A percentile compares a stretch with the other conserved stretches of the same genome.
These are phyloP conservation scores for Sporothrix mexicana DNA, from an alignment of 2,329 filamentous ascomycete genomes.

Conservation along the genomic window DNA sequence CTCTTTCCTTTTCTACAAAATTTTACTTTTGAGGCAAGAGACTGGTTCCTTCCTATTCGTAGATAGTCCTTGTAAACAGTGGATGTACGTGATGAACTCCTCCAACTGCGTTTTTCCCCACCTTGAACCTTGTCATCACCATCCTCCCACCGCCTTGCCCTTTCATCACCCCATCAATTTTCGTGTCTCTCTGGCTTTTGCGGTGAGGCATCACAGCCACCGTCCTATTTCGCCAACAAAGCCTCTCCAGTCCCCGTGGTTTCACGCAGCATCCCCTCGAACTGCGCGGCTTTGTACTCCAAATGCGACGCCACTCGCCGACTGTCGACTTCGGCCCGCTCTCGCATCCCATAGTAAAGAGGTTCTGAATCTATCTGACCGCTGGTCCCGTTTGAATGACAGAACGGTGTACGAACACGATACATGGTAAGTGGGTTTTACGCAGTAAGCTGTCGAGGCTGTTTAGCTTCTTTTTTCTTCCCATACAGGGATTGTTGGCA, in stretches of 20 bases:
- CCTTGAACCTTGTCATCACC: not conserved
- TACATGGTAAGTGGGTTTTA: not conserved
- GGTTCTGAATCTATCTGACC: not conserved
- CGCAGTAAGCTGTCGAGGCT: not conserved
- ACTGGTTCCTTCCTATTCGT: not conserved
- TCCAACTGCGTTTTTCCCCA: not conserved
- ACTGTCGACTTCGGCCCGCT: slow-evolving; percentile 27
- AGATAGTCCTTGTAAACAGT: slow-evolving; percentile 7
- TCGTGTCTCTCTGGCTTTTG: not conserved
- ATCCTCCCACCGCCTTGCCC: slow-evolving; percentile 3
- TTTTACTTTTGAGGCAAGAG: not conserved
- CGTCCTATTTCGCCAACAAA: not conserved
- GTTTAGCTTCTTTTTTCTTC: not conserved
- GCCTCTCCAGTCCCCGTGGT: not conserved
- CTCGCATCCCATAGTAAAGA: not conserved
- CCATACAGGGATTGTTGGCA: slow-evolving; percentile 1
- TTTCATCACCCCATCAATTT: not conserved
- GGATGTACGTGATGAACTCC: not conserved
- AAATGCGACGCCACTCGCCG: slow-evolving; percentile 28
- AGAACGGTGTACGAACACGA: not conserved
- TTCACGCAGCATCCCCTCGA: not conserved
- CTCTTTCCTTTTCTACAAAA: slow-evolving; percentile 6
- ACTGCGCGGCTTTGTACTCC: not conserved
- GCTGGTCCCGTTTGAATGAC: not conserved
- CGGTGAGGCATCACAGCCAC: slow-evolving; percentile 15